Conservation (phyloP, 1,284 basidiomycete genomes). For the Heterobasidion occidentale region DNA sequence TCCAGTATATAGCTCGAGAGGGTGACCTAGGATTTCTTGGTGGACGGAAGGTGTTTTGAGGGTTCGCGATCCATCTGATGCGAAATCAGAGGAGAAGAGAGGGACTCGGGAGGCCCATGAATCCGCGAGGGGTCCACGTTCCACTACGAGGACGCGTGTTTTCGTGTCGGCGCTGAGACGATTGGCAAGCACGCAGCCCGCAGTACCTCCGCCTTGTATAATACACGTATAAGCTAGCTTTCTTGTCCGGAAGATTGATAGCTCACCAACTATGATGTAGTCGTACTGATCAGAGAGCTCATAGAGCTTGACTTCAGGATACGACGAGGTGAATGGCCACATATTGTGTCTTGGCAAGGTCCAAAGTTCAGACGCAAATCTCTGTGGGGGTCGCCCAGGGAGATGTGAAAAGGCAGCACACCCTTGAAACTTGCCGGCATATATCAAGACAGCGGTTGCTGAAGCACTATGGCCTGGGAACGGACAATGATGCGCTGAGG, state of each 20-base stretch:
- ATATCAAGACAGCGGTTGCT: no score
- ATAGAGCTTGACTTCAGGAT: neutral
- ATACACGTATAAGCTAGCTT: neutral
- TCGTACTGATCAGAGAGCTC: constrained; percentile 10
- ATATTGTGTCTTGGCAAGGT: neutral
- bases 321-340: neutral
- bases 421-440: no score
- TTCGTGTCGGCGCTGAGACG: constrained; percentile 20
- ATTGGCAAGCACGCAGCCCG: constrained; percentile 27
- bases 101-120: constrained; percentile 27
- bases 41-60: constrained; percentile 14
- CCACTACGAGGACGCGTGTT: constrained; percentile 23
- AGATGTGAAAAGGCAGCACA: no score
- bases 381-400: no score
- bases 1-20: constrained; percentile 27
- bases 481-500: no score
- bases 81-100: constrained; percentile 24
- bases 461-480: no score
- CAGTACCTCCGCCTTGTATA: constrained; percentile 20
- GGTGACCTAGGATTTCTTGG: constrained; percentile 14
- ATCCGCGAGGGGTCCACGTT: constrained; percentile 24
- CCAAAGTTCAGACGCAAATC: no score
- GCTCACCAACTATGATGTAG: constrained; percentile 16
- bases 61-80: constrained; percentile 17
- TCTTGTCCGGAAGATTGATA: neutral